These are phyloP conservation scores for Fraxinus baroniana DNA, from an alignment of 305 asterid species.

Conservation along the genomic window DNA sequence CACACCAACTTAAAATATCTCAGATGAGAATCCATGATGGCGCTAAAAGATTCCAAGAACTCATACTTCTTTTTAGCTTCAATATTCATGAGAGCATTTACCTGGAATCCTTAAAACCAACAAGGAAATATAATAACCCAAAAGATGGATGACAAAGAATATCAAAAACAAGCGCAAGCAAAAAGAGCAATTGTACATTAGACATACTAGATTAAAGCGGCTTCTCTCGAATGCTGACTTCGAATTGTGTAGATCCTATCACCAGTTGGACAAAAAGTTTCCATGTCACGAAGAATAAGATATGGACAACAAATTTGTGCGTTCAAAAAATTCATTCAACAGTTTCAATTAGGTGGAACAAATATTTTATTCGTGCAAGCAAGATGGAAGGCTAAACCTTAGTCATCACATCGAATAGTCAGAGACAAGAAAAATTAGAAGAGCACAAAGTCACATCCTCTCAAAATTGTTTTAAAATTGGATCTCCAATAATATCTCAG, in stretches of 20 bases:
- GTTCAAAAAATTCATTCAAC: constrained; percentile 11
- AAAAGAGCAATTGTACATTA: constrained; percentile 27
- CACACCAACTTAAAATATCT: constrained; percentile 89
- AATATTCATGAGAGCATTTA: constrained; percentile 72
- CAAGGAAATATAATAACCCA: constrained; percentile 39
- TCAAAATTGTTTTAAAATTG: background rate
- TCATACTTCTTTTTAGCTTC: constrained; percentile 93
- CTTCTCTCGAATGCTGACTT: constrained; percentile 95
- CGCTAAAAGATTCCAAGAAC: constrained; percentile 96
- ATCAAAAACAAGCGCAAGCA: constrained; percentile 6
- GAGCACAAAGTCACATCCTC: constrained; percentile 11
- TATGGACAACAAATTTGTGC: background rate
- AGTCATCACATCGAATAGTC: background rate
- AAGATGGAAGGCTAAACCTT: constrained; percentile 15
- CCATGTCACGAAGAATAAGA: constrained; percentile 10
- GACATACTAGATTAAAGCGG: constrained; percentile 87
- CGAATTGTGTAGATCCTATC: constrained; percentile 91
- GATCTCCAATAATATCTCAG: background rate
- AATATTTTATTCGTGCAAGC: constrained; percentile 19
- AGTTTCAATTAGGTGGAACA: constrained; percentile 6
- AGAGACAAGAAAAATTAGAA: background rate
- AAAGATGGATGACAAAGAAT: constrained; percentile 21
- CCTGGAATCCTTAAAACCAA: constrained; percentile 70
- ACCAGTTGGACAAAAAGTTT: constrained; percentile 36
- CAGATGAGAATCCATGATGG: constrained; percentile 97